A percentile compares a stretch with the other conserved stretches of the same genome.
Evolutionary conservation across 192 early-diverging fungal species (phyloP).

Genomic region (Gigaspora rosea): DNA sequence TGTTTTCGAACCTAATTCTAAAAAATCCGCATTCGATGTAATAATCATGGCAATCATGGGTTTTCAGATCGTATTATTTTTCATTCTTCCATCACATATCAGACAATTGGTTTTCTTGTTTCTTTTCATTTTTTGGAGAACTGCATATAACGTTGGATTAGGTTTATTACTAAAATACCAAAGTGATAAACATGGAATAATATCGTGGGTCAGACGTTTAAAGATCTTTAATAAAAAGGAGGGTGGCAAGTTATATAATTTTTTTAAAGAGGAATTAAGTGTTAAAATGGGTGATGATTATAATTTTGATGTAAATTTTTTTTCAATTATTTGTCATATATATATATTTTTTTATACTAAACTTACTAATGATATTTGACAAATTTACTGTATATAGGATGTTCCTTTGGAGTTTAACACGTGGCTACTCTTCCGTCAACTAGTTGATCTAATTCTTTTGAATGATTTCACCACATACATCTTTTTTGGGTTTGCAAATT

Average conservation of each 20-base stretch:
- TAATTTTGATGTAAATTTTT: slow-evolving; percentile 68
- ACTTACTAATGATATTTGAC: slow-evolving; percentile 8
- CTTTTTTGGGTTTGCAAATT: slow-evolving; percentile 80
- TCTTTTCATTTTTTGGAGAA: slow-evolving; percentile 85
- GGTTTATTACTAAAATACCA: slow-evolving; percentile 82
- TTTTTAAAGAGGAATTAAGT: slow-evolving; percentile 69
- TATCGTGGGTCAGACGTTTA: slow-evolving; percentile 67
- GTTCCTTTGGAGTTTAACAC: slow-evolving; percentile 94
- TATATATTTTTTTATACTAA: slow-evolving; percentile 18
- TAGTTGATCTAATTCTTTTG: slow-evolving; percentile 90
- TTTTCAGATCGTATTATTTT: slow-evolving; percentile 65
- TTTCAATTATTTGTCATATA: not conserved
- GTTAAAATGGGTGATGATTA: slow-evolving; percentile 81
- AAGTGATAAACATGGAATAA: slow-evolving; percentile 72
- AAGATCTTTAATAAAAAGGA: slow-evolving; percentile 66
- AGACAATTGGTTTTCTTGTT: slow-evolving; percentile 66
- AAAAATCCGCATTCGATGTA: slow-evolving; percentile 77
- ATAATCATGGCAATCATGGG: slow-evolving; percentile 66
- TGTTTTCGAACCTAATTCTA: slow-evolving; percentile 67
- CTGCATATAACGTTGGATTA: slow-evolving; percentile 84
- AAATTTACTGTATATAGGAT: slow-evolving; percentile 35
- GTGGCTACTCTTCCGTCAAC: slow-evolving; percentile 92
- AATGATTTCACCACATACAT: slow-evolving; percentile 90
- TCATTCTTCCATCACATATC: slow-evolving; percentile 57
- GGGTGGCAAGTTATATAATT: slow-evolving; percentile 54